A percentile compares a stretch with the other conserved stretches of the same genome.
Evolutionary conservation across 1,284 basidiomycete genomes (phyloP).

Genomic region (Malassezia equina): DNA sequence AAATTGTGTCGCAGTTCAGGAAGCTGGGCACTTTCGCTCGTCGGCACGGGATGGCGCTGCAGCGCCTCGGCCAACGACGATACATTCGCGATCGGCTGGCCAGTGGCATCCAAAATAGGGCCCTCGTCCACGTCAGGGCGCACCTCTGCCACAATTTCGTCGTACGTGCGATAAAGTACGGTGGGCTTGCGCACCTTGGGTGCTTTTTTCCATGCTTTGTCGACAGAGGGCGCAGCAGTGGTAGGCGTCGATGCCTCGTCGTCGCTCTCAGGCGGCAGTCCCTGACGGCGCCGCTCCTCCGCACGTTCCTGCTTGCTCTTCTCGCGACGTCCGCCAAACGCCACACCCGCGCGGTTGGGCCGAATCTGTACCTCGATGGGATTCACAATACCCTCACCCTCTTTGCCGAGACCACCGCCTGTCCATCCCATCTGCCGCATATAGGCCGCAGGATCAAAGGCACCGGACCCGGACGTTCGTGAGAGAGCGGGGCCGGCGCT

Average conservation of each 20-base stretch:
- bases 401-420: slow-evolving; percentile 41
- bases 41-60: slow-evolving; percentile 51
- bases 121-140: slow-evolving; percentile 18
- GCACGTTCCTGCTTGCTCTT: slow-evolving; percentile 35
- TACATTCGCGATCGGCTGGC: slow-evolving; percentile 24
- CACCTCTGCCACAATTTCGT: slow-evolving; percentile 37
- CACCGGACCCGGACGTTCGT: slow-evolving; percentile 15
- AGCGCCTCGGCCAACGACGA: slow-evolving; percentile 31
- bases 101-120: slow-evolving; percentile 38
- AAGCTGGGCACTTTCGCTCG: slow-evolving; percentile 70
- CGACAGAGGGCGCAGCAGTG: background rate
- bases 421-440: slow-evolving; percentile 45
- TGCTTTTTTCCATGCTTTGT: slow-evolving; percentile 26
- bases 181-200: slow-evolving; percentile 24
- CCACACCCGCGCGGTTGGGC: slow-evolving; percentile 42
- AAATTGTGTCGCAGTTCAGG: slow-evolving; percentile 94
- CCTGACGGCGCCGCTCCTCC: slow-evolving; percentile 29
- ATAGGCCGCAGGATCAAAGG: slow-evolving; percentile 41
- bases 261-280: slow-evolving; percentile 21
- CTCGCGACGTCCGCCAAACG: slow-evolving; percentile 43
- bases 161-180: slow-evolving; percentile 43
- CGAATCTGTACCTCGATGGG: slow-evolving; percentile 45
- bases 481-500: slow-evolving; percentile 8
- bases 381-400: slow-evolving; percentile 41
- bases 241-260: slow-evolving; percentile 19